phyloP scores from a whole-genome alignment of 2,329 filamentous ascomycete species.

The Rutstroemia sp. region DNA sequence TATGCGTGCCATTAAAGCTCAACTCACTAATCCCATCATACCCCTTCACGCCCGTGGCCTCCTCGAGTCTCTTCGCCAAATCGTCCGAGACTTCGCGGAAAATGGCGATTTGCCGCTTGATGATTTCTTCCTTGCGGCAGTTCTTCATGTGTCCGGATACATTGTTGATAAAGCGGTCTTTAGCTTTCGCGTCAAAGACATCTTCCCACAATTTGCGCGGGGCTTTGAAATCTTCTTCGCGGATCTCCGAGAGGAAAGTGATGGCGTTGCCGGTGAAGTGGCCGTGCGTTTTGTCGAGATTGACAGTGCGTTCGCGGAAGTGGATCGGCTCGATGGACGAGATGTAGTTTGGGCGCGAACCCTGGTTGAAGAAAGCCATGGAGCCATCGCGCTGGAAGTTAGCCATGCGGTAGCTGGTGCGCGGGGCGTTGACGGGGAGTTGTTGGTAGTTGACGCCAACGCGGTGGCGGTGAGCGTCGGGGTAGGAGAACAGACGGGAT shows the following conservation, averaged over 20 bases:
- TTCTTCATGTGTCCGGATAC: conserved; percentile 48
- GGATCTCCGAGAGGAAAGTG: conserved; percentile 36
- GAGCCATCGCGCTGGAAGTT: conserved; percentile 33
- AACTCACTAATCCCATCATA: conserved; percentile 49
- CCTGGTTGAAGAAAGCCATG: conserved; percentile 38
- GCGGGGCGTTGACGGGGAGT: conserved; percentile 37
- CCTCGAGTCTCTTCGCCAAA: conserved; percentile 45
- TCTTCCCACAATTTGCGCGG: conserved; percentile 30
- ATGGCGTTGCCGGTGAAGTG: conserved; percentile 41
- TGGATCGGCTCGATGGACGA: conserved; percentile 26
- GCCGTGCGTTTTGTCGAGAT: conserved; percentile 38
- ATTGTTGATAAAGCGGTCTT: conserved; percentile 53
- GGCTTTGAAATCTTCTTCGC: conserved; percentile 28
- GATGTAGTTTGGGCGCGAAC: conserved; percentile 38
- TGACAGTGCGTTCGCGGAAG: conserved; percentile 31
- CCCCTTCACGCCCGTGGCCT: conserved; percentile 50
- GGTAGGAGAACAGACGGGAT: conserved; percentile 61
- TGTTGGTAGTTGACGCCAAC: conserved; percentile 52
- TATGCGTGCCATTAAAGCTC: conserved; percentile 53
- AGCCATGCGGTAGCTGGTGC: conserved; percentile 12
- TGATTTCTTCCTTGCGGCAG: conserved; percentile 44
- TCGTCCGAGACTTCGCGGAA: conserved; percentile 47
- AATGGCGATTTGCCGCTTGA: conserved; percentile 53
- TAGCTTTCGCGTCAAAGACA: conserved; percentile 39
- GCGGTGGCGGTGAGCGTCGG: conserved; percentile 52